Percentiles rank a stretch among this genome's conserved stretches.
Evolutionary conservation across 1,284 basidiomycete species (phyloP).

Genomic region (Mycena sp.): DNA sequence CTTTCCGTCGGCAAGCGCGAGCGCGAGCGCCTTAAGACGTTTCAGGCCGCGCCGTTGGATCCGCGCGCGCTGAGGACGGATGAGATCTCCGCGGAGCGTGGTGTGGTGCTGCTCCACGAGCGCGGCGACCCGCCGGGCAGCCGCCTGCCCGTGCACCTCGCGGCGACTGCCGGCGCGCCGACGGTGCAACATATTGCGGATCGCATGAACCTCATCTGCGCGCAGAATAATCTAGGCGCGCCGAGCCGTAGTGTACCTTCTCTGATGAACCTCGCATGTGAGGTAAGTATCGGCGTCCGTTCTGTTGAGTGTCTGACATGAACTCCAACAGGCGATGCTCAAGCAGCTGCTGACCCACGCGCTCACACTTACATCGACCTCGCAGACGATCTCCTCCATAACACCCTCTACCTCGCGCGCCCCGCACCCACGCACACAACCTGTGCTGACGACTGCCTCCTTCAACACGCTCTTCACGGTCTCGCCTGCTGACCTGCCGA

Average conservation of each 20-base stretch:
- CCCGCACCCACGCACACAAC: slow-evolving; percentile 49
- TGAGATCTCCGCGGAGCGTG: slow-evolving; percentile 77
- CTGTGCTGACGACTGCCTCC: slow-evolving; percentile 69
- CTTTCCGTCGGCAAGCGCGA: slow-evolving; percentile 76
- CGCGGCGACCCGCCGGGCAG: slow-evolving; percentile 77
- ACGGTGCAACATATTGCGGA: slow-evolving; percentile 82
- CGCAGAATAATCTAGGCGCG: slow-evolving; percentile 73
- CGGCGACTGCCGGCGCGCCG: slow-evolving; percentile 72
- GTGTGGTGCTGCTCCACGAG: slow-evolving; percentile 68
- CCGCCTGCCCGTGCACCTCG: slow-evolving; percentile 72
- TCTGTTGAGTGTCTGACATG: slow-evolving; percentile 12
- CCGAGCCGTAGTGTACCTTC: slow-evolving; percentile 71
- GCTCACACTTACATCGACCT: slow-evolving; percentile 76
- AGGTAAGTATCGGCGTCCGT: slow-evolving; percentile 52
- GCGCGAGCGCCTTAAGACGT: slow-evolving; percentile 69
- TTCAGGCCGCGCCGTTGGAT: slow-evolving; percentile 53
- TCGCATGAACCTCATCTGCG: slow-evolving; percentile 80
- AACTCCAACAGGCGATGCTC: slow-evolving; percentile 70
- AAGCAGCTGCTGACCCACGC: slow-evolving; percentile 85
- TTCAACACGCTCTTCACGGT: slow-evolving; percentile 82
- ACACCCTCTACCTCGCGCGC: slow-evolving; percentile 59
- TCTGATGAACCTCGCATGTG: slow-evolving; percentile 79
- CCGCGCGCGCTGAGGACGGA: slow-evolving; percentile 57
- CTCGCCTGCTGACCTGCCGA: slow-evolving; percentile 79
- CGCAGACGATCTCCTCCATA: slow-evolving; percentile 80